Evolutionary conservation across 495 filamentous ascomycete genomes (phyloP).

Genomic region (Xylaria longipes): DNA sequence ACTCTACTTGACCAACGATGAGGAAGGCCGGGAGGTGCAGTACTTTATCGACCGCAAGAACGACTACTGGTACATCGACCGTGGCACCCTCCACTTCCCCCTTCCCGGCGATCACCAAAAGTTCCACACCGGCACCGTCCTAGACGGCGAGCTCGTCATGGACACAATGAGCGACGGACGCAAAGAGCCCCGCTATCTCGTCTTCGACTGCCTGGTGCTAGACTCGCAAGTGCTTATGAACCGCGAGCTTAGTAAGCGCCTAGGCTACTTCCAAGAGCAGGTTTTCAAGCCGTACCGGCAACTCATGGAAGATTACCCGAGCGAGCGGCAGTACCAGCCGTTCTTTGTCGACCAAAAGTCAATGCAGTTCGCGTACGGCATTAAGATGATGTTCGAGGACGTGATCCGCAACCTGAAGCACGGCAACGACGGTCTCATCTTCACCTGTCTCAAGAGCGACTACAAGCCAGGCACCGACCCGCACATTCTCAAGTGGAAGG

Average conservation of each 20-base stretch:
- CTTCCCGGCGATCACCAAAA: slow-evolving; percentile 61
- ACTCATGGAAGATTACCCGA: slow-evolving; percentile 70
- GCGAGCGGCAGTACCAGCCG: slow-evolving; percentile 70
- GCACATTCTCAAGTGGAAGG: slow-evolving; percentile 97
- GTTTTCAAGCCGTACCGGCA: slow-evolving; percentile 80
- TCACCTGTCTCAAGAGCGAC: slow-evolving; percentile 84
- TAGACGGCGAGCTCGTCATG: slow-evolving; percentile 92
- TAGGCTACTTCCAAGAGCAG: slow-evolving; percentile 82
- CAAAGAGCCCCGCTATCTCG: slow-evolving; percentile 77
- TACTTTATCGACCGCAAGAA: slow-evolving; percentile 98
- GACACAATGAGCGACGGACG: slow-evolving; percentile 69
- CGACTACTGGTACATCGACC: slow-evolving; percentile 78
- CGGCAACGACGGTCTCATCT: slow-evolving; percentile 95
- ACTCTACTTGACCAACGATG: slow-evolving; percentile 75
- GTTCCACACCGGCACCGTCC: slow-evolving; percentile 81
- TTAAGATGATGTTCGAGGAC: slow-evolving; percentile 87
- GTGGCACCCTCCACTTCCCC: slow-evolving; percentile 81
- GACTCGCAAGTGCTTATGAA: slow-evolving; percentile 78
- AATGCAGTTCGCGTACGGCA: slow-evolving; percentile 85
- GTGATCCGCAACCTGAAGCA: slow-evolving; percentile 84
- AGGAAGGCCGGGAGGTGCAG: slow-evolving; percentile 60
- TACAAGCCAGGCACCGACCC: slow-evolving; percentile 91
- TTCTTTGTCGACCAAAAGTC: slow-evolving; percentile 86
- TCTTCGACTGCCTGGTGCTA: slow-evolving; percentile 90
- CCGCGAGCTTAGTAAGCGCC: slow-evolving; percentile 80